Conservation (phyloP, 306 rosid genomes). For the Styphnolobium japonicum region DNA sequence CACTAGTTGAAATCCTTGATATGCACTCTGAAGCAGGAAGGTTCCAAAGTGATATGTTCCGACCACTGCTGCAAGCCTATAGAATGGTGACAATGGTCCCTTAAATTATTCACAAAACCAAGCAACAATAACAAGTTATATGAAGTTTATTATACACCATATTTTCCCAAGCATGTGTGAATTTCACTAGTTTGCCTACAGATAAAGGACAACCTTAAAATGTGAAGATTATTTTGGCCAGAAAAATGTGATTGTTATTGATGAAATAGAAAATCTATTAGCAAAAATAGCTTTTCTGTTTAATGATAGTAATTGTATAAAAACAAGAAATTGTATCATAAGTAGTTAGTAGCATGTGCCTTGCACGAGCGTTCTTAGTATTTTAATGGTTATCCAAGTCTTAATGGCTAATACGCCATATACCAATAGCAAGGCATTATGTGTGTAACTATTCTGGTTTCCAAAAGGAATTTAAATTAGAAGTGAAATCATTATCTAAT, state of each 20-base stretch:
- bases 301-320: background rate
- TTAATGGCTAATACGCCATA: background rate
- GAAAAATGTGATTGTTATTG: background rate
- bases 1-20: slow-evolving; percentile 53
- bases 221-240: slow-evolving; percentile 1
- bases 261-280: background rate
- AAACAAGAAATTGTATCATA: slow-evolving; percentile 1
- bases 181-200: background rate
- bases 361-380: no score
- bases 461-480: background rate
- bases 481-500: background rate
- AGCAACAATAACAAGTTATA: slow-evolving; percentile 14
- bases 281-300: background rate
- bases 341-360: no score
- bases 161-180: background rate
- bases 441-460: background rate
- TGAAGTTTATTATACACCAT: background rate
- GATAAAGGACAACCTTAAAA: background rate
- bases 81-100: slow-evolving; percentile 20
- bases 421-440: background rate
- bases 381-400: background rate
- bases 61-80: slow-evolving; percentile 83
- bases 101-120: slow-evolving; percentile 9
- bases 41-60: slow-evolving; percentile 84
- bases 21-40: slow-evolving; percentile 85